Conservation (phyloP, 1,139 yeast species). For the Yamadazyma sp. region DNA sequence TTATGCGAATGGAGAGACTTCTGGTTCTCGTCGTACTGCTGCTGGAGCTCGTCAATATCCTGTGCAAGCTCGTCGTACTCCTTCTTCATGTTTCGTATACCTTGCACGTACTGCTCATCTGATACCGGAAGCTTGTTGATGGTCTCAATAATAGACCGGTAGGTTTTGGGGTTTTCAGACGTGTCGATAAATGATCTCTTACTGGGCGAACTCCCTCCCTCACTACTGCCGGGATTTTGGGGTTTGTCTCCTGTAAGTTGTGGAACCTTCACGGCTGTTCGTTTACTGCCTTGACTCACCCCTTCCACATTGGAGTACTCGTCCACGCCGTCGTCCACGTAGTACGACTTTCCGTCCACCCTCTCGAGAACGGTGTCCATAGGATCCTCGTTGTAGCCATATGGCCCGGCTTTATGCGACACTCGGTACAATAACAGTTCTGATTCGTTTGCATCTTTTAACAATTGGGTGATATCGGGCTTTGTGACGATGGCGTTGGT, state of each 20-base stretch:
- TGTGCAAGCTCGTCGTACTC: slow-evolving; percentile 15
- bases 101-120: slow-evolving; percentile 21
- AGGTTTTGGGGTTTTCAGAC: slow-evolving; percentile 9
- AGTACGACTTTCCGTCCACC: slow-evolving; percentile 38
- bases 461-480: slow-evolving; percentile 57
- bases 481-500: slow-evolving; percentile 59
- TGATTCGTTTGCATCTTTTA: slow-evolving; percentile 58
- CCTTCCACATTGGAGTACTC: slow-evolving; percentile 20
- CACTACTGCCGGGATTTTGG: slow-evolving; percentile 6
- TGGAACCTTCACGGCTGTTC: slow-evolving; percentile 28
- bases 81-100: slow-evolving; percentile 20
- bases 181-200: neutral
- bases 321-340: slow-evolving; percentile 22
- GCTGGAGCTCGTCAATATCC: slow-evolving; percentile 31
- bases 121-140: slow-evolving; percentile 26
- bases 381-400: slow-evolving; percentile 10
- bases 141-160: slow-evolving; percentile 11
- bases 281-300: slow-evolving; percentile 16
- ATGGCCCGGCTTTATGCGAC: slow-evolving; percentile 7
- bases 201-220: slow-evolving; percentile 14
- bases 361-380: slow-evolving; percentile 27
- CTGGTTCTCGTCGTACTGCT: slow-evolving; percentile 28
- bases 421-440: slow-evolving; percentile 52
- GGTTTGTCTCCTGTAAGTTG: slow-evolving; percentile 9
- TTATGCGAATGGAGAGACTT: slow-evolving; percentile 27